These are phyloP conservation scores for Pseudocercospora vitis DNA, from an alignment of 2,329 filamentous ascomycete genomes.

Conservation along the genomic window DNA sequence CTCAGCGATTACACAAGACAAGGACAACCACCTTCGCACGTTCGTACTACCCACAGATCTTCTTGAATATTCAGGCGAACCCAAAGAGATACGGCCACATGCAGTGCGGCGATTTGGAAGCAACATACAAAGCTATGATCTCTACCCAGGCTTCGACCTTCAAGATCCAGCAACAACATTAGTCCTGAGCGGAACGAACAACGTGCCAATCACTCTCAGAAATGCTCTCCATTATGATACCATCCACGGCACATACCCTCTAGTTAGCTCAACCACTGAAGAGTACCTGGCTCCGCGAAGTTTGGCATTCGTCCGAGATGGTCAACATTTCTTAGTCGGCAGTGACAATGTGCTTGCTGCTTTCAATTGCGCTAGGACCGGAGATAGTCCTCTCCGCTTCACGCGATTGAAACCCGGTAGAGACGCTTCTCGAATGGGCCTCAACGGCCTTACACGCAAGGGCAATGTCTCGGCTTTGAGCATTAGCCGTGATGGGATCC, in stretches of 20 bases:
- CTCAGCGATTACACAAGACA: slow-evolving; percentile 55
- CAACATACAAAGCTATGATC: slow-evolving; percentile 52
- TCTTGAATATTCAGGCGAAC: slow-evolving; percentile 41
- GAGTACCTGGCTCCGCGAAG: slow-evolving; percentile 56
- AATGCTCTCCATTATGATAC: slow-evolving; percentile 53
- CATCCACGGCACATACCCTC: slow-evolving; percentile 54
- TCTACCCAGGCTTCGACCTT: slow-evolving; percentile 57
- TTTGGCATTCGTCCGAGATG: slow-evolving; percentile 53
- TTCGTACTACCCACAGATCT: slow-evolving; percentile 56
- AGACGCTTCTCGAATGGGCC: slow-evolving; percentile 36
- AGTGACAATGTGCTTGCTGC: slow-evolving; percentile 53
- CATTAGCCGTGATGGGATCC: slow-evolving; percentile 49
- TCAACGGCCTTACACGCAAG: slow-evolving; percentile 54
- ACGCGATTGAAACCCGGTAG: slow-evolving; percentile 41
- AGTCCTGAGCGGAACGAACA: slow-evolving; percentile 53
- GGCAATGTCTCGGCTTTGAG: slow-evolving; percentile 56
- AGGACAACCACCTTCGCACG: slow-evolving; percentile 52
- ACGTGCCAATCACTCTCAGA: slow-evolving; percentile 57
- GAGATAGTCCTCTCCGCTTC: slow-evolving; percentile 48
- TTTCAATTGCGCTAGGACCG: slow-evolving; percentile 55
- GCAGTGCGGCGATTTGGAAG: slow-evolving; percentile 49
- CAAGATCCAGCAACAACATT: slow-evolving; percentile 52
- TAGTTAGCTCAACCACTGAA: slow-evolving; percentile 58
- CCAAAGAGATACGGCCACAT: slow-evolving; percentile 48
- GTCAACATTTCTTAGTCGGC: slow-evolving; percentile 59